Conservation (phyloP, 306 rosid genomes). For the Prunus mongolica region DNA sequence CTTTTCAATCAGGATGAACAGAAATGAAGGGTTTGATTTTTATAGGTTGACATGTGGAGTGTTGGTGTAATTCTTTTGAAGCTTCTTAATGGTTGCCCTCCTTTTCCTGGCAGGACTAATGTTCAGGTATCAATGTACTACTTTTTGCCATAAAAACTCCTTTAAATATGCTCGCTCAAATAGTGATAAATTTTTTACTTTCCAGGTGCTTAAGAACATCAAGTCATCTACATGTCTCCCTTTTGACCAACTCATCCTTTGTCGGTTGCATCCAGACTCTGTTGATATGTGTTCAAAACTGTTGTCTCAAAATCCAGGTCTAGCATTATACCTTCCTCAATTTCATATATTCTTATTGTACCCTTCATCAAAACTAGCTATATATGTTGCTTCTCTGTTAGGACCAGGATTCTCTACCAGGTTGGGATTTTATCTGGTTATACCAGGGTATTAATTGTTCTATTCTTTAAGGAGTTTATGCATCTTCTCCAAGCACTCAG, state of each 20-base stretch:
- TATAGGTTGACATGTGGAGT: conserved; percentile 72
- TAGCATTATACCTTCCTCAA: background rate
- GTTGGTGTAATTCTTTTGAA: conserved; percentile 65
- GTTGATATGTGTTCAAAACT: conserved; percentile 52
- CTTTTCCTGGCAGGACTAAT: conserved; percentile 54
- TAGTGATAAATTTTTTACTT: background rate
- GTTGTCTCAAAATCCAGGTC: conserved; percentile 57
- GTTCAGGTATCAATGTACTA: conserved; percentile 42
- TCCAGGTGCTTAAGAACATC: conserved; percentile 54
- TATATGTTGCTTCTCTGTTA: conserved; percentile 4
- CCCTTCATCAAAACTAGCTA: background rate
- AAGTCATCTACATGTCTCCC: conserved; percentile 48
- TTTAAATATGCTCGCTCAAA: background rate
- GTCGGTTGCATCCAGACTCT: conserved; percentile 43
- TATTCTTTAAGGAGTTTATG: background rate
- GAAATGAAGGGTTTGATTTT: conserved; percentile 3
- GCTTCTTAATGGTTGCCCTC: conserved; percentile 67
- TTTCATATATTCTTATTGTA: background rate
- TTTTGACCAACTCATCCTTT: conserved; percentile 39
- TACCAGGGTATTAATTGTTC: background rate
- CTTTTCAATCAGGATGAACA: background rate
- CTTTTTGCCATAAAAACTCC: background rate
- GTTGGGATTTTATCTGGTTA: background rate
- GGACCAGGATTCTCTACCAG: background rate
- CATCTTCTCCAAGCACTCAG: no score